Conservation (phyloP, 2,329 filamentous ascomycete species). For the Alternaria infectoria region DNA sequence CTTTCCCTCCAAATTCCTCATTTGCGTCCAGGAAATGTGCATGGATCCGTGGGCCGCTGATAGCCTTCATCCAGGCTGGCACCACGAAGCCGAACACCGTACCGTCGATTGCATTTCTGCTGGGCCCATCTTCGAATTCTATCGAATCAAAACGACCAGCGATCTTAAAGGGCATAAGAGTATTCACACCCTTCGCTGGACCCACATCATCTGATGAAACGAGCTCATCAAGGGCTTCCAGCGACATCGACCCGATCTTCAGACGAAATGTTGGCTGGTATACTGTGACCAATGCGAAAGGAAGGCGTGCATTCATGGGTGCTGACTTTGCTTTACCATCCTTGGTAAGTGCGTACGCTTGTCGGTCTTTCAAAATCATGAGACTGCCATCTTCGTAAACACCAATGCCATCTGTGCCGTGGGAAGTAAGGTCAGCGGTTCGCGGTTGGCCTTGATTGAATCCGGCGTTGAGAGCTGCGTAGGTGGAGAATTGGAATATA, state of each 20-base stretch:
- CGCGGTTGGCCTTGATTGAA: slow-evolving; percentile 45
- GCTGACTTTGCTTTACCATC: slow-evolving; percentile 42
- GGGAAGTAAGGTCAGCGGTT: slow-evolving; percentile 48
- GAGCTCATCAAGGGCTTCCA: slow-evolving; percentile 25
- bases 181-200: slow-evolving; percentile 44
- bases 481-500: slow-evolving; percentile 53
- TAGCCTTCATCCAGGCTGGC: slow-evolving; percentile 49
- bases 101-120: slow-evolving; percentile 41
- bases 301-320: slow-evolving; percentile 41
- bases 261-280: slow-evolving; percentile 46
- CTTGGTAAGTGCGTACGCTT: slow-evolving; percentile 42
- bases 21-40: slow-evolving; percentile 42
- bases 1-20: slow-evolving; percentile 44
- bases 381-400: slow-evolving; percentile 50
- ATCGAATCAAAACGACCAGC: slow-evolving; percentile 46
- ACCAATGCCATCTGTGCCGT: slow-evolving; percentile 53
- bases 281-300: slow-evolving; percentile 51
- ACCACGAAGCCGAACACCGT: slow-evolving; percentile 51
- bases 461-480: slow-evolving; percentile 45
- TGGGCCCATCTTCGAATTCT: slow-evolving; percentile 26
- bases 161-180: slow-evolving; percentile 50
- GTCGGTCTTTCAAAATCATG: slow-evolving; percentile 45
- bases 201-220: slow-evolving; percentile 20
- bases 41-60: slow-evolving; percentile 50
- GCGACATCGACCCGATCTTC: slow-evolving; percentile 26